phyloP scores from a whole-genome alignment of 164 flowering plant species.

The Warburgia ugandensis region DNA sequence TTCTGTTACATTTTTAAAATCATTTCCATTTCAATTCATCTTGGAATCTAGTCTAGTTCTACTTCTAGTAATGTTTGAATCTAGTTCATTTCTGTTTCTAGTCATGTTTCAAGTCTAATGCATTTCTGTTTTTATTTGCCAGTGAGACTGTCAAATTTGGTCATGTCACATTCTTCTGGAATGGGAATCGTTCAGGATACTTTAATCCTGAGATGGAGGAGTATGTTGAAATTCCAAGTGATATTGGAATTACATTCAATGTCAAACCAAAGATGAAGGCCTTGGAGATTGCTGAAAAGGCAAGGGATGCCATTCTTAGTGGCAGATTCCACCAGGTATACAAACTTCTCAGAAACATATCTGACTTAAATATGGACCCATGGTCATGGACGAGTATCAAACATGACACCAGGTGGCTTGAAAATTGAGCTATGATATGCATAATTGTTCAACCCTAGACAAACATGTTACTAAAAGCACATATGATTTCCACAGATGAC shows the following conservation, averaged over 20 bases:
- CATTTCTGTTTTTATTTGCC: slow-evolving; percentile 11
- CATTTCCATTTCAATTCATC: too few relatives aligned
- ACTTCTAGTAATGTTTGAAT: too few relatives aligned
- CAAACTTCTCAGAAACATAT: neutral
- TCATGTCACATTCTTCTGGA: slow-evolving; percentile 99
- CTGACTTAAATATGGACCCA: neutral
- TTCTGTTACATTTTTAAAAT: too few relatives aligned
- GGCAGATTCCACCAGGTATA: slow-evolving; percentile 80
- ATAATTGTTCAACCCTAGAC: too few relatives aligned
- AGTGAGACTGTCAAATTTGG: slow-evolving; percentile 99
- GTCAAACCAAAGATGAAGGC: slow-evolving; percentile 96
- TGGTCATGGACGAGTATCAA: too few relatives aligned
- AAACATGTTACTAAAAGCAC: too few relatives aligned
- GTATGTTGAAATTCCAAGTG: slow-evolving; percentile 98
- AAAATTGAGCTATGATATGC: too few relatives aligned
- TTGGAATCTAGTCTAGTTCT: too few relatives aligned
- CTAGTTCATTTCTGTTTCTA: too few relatives aligned
- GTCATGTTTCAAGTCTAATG: too few relatives aligned
- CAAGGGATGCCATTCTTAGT: slow-evolving; percentile 90
- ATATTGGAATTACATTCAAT: slow-evolving; percentile 84
- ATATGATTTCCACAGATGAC: too few relatives aligned
- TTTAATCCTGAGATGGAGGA: slow-evolving; percentile 77
- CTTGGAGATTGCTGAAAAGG: slow-evolving; percentile 82
- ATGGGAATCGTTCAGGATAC: slow-evolving; percentile 94
- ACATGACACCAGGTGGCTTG: too few relatives aligned